A percentile compares a stretch with the other conserved stretches of the same genome.
Evolutionary conservation across 257 asterid species (phyloP).

Genomic region (Jasminum sambac): DNA sequence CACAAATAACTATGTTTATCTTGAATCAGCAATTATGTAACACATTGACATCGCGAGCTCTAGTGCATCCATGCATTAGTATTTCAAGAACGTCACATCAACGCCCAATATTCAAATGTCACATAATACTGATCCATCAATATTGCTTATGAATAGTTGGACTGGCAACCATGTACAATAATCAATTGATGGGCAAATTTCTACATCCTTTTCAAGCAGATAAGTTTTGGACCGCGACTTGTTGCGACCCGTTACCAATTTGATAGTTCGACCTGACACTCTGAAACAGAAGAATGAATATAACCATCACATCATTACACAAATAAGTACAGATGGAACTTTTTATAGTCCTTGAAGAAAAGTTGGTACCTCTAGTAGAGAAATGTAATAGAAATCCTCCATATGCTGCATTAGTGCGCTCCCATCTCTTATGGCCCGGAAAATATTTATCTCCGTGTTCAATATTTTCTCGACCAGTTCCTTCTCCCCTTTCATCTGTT

Average conservation of each 20-base stretch:
- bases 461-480: slow-evolving; percentile 87
- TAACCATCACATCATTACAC: slow-evolving; percentile 3
- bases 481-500: slow-evolving; percentile 93
- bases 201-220: slow-evolving; percentile 28
- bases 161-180: neutral
- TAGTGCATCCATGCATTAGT: no score
- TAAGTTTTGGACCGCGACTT: slow-evolving; percentile 33
- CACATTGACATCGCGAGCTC: no score
- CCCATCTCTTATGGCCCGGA: slow-evolving; percentile 93
- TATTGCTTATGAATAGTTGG: no score
- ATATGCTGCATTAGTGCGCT: slow-evolving; percentile 99
- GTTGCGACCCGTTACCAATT: slow-evolving; percentile 46
- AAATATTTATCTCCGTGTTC: slow-evolving; percentile 90
- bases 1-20: no score
- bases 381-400: slow-evolving; percentile 94
- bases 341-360: neutral
- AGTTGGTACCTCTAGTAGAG: slow-evolving; percentile 72
- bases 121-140: no score
- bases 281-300: slow-evolving; percentile 36
- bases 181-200: neutral
- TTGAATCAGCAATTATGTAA: no score
- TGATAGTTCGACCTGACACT: slow-evolving; percentile 71
- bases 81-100: no score
- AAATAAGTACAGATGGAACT: neutral
- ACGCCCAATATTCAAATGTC: no score